phyloP scores from a whole-genome alignment of 176 grass and related monocot genomes.

The Pontederia paniculata region DNA sequence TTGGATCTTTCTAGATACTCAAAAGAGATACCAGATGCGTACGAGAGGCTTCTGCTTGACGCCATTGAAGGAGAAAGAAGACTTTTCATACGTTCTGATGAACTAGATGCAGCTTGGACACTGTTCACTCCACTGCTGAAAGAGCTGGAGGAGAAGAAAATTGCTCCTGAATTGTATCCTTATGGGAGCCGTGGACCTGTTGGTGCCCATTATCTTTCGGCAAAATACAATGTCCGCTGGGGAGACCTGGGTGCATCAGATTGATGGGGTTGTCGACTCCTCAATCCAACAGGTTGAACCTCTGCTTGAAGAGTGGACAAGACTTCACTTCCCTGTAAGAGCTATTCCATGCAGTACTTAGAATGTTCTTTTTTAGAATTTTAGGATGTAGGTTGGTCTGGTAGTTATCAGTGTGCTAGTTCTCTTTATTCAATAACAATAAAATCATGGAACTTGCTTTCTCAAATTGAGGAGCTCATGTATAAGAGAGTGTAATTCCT shows the following conservation, averaged over 20 bases:
- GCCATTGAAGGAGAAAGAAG: constrained; percentile 85
- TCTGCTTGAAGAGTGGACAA: too few relatives aligned
- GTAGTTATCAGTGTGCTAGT: too few relatives aligned
- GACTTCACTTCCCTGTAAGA: too few relatives aligned
- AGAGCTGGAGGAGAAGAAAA: constrained; percentile 64
- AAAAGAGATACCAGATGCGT: constrained; percentile 89
- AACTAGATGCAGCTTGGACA: constrained; percentile 72
- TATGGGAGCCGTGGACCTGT: constrained; percentile 74
- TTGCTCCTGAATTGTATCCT: constrained; percentile 56
- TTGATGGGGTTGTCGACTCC: neutral
- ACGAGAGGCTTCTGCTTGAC: constrained; percentile 76
- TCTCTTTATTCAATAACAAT: too few relatives aligned
- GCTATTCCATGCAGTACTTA: too few relatives aligned
- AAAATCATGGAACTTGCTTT: too few relatives aligned
- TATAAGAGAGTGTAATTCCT: too few relatives aligned
- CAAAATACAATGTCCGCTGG: constrained; percentile 74
- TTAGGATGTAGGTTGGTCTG: too few relatives aligned
- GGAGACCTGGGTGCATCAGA: constrained; percentile 35
- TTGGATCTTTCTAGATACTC: constrained; percentile 45
- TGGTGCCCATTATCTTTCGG: constrained; percentile 62
- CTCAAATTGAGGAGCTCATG: too few relatives aligned
- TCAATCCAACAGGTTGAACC: too few relatives aligned
- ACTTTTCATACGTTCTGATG: constrained; percentile 88
- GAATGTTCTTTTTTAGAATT: too few relatives aligned
- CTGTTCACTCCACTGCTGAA: constrained; percentile 77